Conservation (phyloP, 2,329 filamentous ascomycete genomes). For the Coniochaeta hoffmannii region DNA sequence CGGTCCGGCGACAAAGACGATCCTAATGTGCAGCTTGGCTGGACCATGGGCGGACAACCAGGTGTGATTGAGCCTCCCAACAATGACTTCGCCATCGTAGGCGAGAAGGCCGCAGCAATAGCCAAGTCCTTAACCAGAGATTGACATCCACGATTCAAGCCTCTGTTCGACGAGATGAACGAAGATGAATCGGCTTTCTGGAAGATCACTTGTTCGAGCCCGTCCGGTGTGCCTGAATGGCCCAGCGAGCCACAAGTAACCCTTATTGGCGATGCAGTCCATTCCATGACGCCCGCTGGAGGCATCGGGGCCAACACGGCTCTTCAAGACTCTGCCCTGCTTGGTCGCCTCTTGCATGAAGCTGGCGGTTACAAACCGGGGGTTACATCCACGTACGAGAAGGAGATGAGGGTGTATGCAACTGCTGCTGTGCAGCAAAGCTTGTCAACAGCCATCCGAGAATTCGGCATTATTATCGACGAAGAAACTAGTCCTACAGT, state of each 20-base stretch:
- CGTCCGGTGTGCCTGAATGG: conserved; percentile 54
- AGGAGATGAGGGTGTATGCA: conserved; percentile 53
- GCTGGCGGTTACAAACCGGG: conserved; percentile 46
- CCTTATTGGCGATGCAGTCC: conserved; percentile 49
- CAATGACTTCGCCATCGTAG: conserved; percentile 51
- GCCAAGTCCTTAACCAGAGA: conserved; percentile 44
- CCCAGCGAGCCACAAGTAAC: conserved; percentile 49
- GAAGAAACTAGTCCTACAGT: conserved; percentile 22
- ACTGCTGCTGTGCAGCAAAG: conserved; percentile 48
- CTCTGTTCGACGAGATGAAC: conserved; percentile 51
- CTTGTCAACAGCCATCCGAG: conserved; percentile 35
- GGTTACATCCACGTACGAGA: conserved; percentile 50
- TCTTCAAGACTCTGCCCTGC: conserved; percentile 44
- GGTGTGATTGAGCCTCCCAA: conserved; percentile 51
- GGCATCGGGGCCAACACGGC: conserved; percentile 52
- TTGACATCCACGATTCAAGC: conserved; percentile 49
- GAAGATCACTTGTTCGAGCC: conserved; percentile 58
- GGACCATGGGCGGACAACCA: conserved; percentile 53
- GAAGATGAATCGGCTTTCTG: conserved; percentile 53
- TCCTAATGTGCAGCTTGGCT: conserved; percentile 49
- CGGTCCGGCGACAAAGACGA: conserved; percentile 52
- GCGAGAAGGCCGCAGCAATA: conserved; percentile 47
- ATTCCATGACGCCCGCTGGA: conserved; percentile 50
- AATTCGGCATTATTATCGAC: conserved; percentile 40
- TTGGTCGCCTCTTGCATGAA: conserved; percentile 43